Evolutionary conservation across 352 stramenopile genomes (phyloP).

Genomic region (Pythium aristosporum): DNA sequence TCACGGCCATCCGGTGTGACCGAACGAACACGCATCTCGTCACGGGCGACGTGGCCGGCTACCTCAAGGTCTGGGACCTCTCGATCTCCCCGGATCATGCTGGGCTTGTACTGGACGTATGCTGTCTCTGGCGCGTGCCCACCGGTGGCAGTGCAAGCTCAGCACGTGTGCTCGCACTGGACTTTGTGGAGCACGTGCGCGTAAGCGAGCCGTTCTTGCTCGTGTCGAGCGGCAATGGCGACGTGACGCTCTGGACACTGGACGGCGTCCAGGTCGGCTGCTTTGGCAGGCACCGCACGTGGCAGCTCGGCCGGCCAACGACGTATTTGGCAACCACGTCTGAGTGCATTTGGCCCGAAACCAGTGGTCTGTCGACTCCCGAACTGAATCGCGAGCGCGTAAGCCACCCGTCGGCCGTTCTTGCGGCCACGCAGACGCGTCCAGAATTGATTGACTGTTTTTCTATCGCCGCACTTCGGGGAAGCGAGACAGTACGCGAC

Average conservation of each 20-base stretch:
- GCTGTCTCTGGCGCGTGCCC: constrained; percentile 51
- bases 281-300: constrained; percentile 61
- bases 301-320: constrained; percentile 54
- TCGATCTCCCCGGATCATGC: constrained; percentile 51
- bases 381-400: constrained; percentile 8
- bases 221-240: constrained; percentile 56
- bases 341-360: constrained; percentile 39
- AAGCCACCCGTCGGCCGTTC: constrained; percentile 14
- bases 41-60: constrained; percentile 52
- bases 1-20: constrained; percentile 58
- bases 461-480: constrained; percentile 49
- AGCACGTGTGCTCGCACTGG: constrained; percentile 43
- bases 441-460: constrained; percentile 59
- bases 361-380: background rate
- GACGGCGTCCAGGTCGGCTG: constrained; percentile 64
- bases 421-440: constrained; percentile 18
- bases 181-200: constrained; percentile 68
- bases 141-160: background rate
- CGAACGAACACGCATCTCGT: constrained; percentile 59
- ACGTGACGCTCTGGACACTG: constrained; percentile 74
- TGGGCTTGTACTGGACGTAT: constrained; percentile 53
- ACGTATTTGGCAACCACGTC: constrained; percentile 47
- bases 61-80: constrained; percentile 71
- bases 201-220: constrained; percentile 62
- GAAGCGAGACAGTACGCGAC: constrained; percentile 35